Base-by-base conservation (phyloP, 352 stramenopile species). In the Globisporangium nodosum region DNA sequence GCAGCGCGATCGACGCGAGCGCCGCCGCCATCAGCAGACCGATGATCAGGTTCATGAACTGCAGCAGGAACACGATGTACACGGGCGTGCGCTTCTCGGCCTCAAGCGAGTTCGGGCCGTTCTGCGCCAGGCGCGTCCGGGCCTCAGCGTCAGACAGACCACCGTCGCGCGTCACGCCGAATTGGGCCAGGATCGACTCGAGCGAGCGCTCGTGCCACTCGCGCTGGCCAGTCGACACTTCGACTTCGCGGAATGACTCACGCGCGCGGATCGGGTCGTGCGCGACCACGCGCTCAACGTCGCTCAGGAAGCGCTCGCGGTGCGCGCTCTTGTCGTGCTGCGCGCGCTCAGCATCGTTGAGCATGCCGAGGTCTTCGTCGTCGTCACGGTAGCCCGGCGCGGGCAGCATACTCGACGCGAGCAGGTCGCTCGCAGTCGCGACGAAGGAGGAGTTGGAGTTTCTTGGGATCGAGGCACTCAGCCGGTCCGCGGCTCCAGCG, bases 41-140 rank as follows among this genome's bases (percentile, higher is more conserved):
- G 51, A 90, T 87, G 57, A 92, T 90, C 35, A 92, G 60, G 48
- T 92, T 92, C 70, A 87, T 89, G 64, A 92, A 90, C 54, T 92
- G 82, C 30, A 90, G 64, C 5, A 89, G 27, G 54, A 92, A 90
- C 18, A 86, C 61, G 35, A 89, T 78, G 46, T 72, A 61, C 30
- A 92, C 52, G 0, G 80, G 80, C 11, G 80, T 81, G 15, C 65
- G 73, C 13, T 71, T 64, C 40, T 90, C 82, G 56, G 87, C 66
- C 3, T 92, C 78, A 33, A 92, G 69, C 30, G 53, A 60, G 52
- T 92, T 92, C 31, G 56, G 27, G 11, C 82, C 82, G 54, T 87
- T 72, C 42, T 79, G 61, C 31, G 72, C 66, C 0, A 91, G 69
- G 11, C 81, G 78, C 33, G 63, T 58, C 18, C 81, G 62, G 15